Evolutionary conservation across 345 rosid genomes (phyloP).

Genomic region (Camelina hispida): DNA sequence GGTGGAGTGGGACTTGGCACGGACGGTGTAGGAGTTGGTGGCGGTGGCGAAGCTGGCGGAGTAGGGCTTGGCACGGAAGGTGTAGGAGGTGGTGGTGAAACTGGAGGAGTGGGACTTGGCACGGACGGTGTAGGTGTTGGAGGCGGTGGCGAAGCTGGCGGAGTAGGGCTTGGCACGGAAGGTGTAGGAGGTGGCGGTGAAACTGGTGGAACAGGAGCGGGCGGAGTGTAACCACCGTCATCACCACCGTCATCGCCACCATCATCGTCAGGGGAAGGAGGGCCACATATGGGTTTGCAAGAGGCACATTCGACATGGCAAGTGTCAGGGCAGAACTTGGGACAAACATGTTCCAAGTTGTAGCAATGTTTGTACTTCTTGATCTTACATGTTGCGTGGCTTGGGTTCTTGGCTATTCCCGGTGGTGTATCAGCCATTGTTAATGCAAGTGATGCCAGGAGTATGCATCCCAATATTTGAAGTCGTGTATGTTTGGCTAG

Average conservation of each 20-base stretch:
- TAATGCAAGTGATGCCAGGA: constrained; percentile 45
- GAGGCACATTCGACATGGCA: constrained; percentile 59
- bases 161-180: background rate
- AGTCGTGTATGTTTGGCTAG: constrained; percentile 40
- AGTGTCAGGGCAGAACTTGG: constrained; percentile 56
- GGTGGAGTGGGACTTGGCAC: constrained; percentile 32
- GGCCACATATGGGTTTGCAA: constrained; percentile 58
- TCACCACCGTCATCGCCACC: constrained; percentile 10
- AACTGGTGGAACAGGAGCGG: constrained; percentile 26
- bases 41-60: constrained; percentile 15
- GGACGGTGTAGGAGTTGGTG: constrained; percentile 2
- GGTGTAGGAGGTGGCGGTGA: constrained; percentile 26
- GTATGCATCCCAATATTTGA: constrained; percentile 38
- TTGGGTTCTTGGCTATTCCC: constrained; percentile 61
- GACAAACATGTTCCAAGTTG: constrained; percentile 59
- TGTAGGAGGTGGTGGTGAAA: constrained; percentile 29
- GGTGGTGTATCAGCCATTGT: constrained; percentile 52
- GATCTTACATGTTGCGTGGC: constrained; percentile 50
- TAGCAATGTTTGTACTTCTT: constrained; percentile 57
- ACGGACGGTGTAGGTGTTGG: constrained; percentile 26
- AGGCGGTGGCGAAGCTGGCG: constrained; percentile 20
- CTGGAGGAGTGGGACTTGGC: constrained; percentile 18
- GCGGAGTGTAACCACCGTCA: constrained; percentile 34
- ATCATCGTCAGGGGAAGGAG: constrained; percentile 31
- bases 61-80: constrained; percentile 30